phyloP scores from a whole-genome alignment of 2,329 filamentous ascomycete genomes.

The Aureobasidium sp. region DNA sequence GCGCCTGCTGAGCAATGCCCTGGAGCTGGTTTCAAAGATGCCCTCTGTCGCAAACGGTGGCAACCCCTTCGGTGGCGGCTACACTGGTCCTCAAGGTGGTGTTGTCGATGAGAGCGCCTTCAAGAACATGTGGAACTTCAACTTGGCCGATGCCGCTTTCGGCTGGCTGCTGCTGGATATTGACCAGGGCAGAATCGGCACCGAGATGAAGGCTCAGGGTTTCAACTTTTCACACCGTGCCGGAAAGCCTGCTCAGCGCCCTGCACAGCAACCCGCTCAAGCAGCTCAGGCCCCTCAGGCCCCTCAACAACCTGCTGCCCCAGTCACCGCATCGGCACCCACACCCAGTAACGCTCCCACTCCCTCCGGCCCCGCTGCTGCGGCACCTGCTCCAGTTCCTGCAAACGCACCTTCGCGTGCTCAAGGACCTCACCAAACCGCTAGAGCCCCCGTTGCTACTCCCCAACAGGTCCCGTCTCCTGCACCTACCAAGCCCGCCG shows the following conservation, averaged over 20 bases:
- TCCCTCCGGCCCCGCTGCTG: slow-evolving; percentile 30
- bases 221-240: slow-evolving; percentile 99
- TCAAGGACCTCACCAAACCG: slow-evolving; percentile 20
- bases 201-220: slow-evolving; percentile 98
- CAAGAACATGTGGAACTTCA: slow-evolving; percentile 99
- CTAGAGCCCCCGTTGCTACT: slow-evolving; percentile 15
- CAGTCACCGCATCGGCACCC: slow-evolving; percentile 40
- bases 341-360: slow-evolving; percentile 43
- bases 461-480: slow-evolving; percentile 18
- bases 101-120: slow-evolving; percentile 99
- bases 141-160: slow-evolving; percentile 96
- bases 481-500: slow-evolving; percentile 26
- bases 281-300: slow-evolving; percentile 38
- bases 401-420: slow-evolving; percentile 37
- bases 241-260: slow-evolving; percentile 66
- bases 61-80: slow-evolving; percentile 94
- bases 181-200: slow-evolving; percentile 95
- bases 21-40: slow-evolving; percentile 99
- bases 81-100: slow-evolving; percentile 77
- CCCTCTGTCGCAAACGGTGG: slow-evolving; percentile 93
- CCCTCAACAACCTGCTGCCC: slow-evolving; percentile 42
- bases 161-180: slow-evolving; percentile 96
- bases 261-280: no score
- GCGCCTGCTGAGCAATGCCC: slow-evolving; percentile 88
- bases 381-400: slow-evolving; percentile 35